Conservation (phyloP, 208 protist species). For the Wallacemonas collosoma region DNA sequence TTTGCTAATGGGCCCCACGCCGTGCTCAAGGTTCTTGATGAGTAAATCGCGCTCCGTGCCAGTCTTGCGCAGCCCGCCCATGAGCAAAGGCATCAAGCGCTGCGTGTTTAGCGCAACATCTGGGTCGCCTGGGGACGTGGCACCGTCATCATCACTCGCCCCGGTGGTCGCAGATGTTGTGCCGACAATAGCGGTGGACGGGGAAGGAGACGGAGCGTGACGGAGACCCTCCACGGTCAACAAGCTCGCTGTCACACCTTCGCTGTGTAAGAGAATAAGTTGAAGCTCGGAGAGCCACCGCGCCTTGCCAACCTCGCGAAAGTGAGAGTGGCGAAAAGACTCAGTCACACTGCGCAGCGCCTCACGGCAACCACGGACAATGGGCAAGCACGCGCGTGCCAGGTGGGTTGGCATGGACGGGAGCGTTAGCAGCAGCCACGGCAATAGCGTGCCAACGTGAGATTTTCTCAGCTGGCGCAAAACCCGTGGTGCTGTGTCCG, state of each 20-base stretch:
- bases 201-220: neutral
- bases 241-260: conserved; percentile 9
- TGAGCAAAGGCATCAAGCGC: conserved; percentile 37
- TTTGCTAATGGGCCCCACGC: conserved; percentile 67
- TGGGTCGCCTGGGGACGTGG: conserved; percentile 3
- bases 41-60: conserved; percentile 76
- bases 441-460: conserved; percentile 70
- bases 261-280: conserved; percentile 37
- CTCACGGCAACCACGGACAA: conserved; percentile 66
- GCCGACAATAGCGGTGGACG: neutral
- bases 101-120: neutral
- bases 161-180: neutral
- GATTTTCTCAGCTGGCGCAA: conserved; percentile 61
- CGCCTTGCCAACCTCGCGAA: neutral
- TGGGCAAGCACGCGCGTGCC: conserved; percentile 41
- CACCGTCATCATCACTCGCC: neutral
- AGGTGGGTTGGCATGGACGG: conserved; percentile 69
- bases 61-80: conserved; percentile 53
- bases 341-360: conserved; percentile 64
- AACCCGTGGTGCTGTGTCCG: conserved; percentile 31
- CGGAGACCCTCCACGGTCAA: conserved; percentile 10
- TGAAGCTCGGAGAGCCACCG: conserved; percentile 61
- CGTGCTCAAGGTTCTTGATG: conserved; percentile 84
- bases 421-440: conserved; percentile 78
- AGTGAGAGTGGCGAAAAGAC: conserved; percentile 21